phyloP scores from a whole-genome alignment of 108 stramenopile genomes.

The Aurantiochytrium sp. region DNA sequence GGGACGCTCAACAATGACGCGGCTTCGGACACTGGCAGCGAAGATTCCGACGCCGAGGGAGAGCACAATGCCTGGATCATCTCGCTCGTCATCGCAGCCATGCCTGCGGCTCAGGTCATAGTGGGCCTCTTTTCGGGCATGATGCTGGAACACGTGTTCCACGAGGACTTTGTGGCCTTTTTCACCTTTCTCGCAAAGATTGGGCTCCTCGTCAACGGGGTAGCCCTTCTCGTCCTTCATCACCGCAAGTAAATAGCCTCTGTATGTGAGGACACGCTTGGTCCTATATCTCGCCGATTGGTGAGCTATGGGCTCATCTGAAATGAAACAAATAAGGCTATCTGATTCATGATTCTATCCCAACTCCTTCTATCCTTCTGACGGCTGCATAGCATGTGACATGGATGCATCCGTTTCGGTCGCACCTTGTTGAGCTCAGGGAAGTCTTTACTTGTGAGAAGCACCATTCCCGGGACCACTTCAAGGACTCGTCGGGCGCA shows the following conservation, averaged over 20 bases:
- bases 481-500: too few relatives aligned
- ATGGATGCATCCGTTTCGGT: too few relatives aligned
- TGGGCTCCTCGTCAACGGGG: neutral
- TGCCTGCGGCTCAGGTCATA: neutral
- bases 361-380: too few relatives aligned
- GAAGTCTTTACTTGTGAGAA: too few relatives aligned
- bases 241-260: neutral
- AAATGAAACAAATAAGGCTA: too few relatives aligned
- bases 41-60: neutral
- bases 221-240: neutral
- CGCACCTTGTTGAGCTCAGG: too few relatives aligned
- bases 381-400: too few relatives aligned
- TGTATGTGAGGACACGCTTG: too few relatives aligned
- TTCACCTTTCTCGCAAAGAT: neutral
- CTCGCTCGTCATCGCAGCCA: neutral
- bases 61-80: constrained; percentile 17
- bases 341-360: too few relatives aligned
- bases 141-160: neutral
- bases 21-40: neutral
- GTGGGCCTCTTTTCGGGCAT: neutral
- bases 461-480: too few relatives aligned
- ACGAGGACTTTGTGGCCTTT: neutral
- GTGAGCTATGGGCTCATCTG: too few relatives aligned
- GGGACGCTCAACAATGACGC: neutral
- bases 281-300: too few relatives aligned